Evolutionary conservation across 1,139 yeast genomes (phyloP), one percentile per base, ranked within the genome.

Genomic region (Sugiyamaella novakii): DNA sequence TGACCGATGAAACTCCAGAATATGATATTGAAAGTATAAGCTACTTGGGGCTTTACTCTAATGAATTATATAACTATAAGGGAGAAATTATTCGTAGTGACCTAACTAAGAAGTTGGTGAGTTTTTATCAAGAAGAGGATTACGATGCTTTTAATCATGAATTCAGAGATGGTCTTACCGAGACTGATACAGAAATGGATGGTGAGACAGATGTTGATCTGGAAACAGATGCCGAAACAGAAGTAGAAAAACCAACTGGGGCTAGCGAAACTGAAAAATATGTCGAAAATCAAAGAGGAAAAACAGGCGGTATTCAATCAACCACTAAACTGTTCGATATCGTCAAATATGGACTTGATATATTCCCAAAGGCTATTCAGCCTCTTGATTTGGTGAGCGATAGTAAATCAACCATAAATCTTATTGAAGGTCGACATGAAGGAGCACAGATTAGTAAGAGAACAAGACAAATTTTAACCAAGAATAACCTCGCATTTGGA

Each of bases 351-450:
- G 57, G 58, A n/a, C 43, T 46, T 21, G 59, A 55, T 30, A 30
- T 38, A 10, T 45, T 55, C 17, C 59, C 59, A 3, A 45, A 52
- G 24, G 47, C 54, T 1, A 44, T 31, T 5, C 42, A 53, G 1
- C 55, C 59, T 15, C 40, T 49, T 12, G 24, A 15, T 14, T 46
- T 55, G 19, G 44, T 47, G 11, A 44, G 25, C 11, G 55, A 49
- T 38, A 31, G 45, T 15, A 51, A 45, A 5, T 34, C 38, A 12
- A 48, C 54, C 8, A 37, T 37, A 7, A 10, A 8, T 19, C 19
- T 25, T 21, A 19, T 22, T 29, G 35, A 19, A 19, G 18, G 45
- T 53, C 3, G 31, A 46, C 10, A 31, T 12, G 22, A 47, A 39
- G 27, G 15, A 3, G 35, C 52, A 50, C 47, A 47, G 27, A 33